Conservation (phyloP, 345 rosid species). For the Dovyalis caffra region DNA sequence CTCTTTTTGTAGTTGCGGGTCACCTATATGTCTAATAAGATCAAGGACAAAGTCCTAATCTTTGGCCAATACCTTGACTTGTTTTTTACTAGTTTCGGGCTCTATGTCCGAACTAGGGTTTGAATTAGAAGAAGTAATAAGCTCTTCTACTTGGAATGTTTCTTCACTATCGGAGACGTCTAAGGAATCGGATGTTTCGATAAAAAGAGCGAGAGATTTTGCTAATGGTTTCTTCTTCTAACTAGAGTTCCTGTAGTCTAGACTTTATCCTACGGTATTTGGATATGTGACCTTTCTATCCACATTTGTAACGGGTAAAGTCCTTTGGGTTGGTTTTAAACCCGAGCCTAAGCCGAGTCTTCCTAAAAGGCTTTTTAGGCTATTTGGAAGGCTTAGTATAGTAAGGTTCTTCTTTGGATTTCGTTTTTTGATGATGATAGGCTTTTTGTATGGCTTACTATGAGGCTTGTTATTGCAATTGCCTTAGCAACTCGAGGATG, state of each 20-base stretch:
- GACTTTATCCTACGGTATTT: background rate
- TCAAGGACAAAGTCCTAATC: too few species aligned
- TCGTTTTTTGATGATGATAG: too few species aligned
- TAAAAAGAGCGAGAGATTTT: background rate
- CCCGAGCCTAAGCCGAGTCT: background rate
- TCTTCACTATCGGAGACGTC: background rate
- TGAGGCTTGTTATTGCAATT: too few species aligned
- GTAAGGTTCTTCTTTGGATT: too few species aligned
- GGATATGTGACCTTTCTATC: background rate
- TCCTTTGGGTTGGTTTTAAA: background rate
- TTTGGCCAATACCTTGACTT: rapidly evolving
- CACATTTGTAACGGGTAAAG: background rate
- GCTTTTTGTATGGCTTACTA: too few species aligned
- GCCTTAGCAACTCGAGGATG: too few species aligned
- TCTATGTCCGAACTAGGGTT: too few species aligned
- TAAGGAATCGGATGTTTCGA: background rate
- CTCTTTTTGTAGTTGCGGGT: too few species aligned
- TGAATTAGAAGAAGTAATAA: too few species aligned
- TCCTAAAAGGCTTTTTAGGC: background rate
- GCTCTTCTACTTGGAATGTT: background rate
- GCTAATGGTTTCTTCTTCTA: background rate
- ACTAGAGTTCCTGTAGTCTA: background rate
- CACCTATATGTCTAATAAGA: too few species aligned
- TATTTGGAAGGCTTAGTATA: too few species aligned
- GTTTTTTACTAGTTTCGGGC: too few species aligned